Evolutionary conservation across 345 rosid species (phyloP), one percentile per base, ranked within the genome.

Genomic region (Gossypium australe): DNA sequence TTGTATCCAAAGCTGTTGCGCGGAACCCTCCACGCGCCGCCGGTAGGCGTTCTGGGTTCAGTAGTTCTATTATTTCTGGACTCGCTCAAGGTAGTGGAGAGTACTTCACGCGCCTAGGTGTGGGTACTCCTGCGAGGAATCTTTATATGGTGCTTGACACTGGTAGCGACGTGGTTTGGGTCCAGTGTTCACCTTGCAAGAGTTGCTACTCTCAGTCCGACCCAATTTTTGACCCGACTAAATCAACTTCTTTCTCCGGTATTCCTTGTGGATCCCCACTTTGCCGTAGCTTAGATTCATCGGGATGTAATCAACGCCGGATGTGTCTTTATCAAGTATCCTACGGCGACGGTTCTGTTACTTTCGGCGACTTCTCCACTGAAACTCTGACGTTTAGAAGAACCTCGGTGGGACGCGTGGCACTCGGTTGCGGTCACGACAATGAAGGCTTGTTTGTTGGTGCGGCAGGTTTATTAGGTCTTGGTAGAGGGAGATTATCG

Each of bases 71-170:
- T 0, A 84, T 87, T 29, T 95, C 99, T 29, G 99, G 99, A 10
- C 93, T 95, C 13, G 81, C 99, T 3, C 98, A 93, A 73, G 98
- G 98, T 13, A 93, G 98, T 43, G 98, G 99, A 4, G 99, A 95
- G 84, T 95, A 91, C 82, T 95, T 95, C 89, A 93, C 98, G 71
- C 98, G 98, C 76, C 76, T 95, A 9, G 98, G 97, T 10, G 94
- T 93, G 1, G 99, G 98, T 27, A 93, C 99, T 8, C 99, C 99
- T 56, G 80, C 98, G 13, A 88, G 81, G 75, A 87, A 91, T 48
- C 79, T 88, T 2, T 93, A 84, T 82, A 87, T 93, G 93, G 98
- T 95, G 8, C 85, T 95, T 1, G 99, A 95, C 75, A 95, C 99
- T 0, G 99, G 99, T 45, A 91, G 97, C 74, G 99, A 95, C 84